phyloP scores from a whole-genome alignment of 2,329 filamentous ascomycete genomes.

The Hymenoscyphus fraxineus region DNA sequence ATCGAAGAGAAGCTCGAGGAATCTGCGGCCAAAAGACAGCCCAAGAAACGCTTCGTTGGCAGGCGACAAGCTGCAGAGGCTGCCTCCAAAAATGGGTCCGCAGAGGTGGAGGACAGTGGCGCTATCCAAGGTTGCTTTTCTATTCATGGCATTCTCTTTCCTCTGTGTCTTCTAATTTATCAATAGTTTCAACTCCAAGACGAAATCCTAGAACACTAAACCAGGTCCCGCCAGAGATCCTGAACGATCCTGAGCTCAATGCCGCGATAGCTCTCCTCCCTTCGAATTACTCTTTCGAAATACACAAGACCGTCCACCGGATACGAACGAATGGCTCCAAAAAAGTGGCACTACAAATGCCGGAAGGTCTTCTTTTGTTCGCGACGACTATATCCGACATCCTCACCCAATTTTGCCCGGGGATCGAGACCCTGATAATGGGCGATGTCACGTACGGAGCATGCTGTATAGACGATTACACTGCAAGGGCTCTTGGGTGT shows the following conservation, averaged over 20 bases:
- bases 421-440: slow-evolving; percentile 93
- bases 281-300: slow-evolving; percentile 96
- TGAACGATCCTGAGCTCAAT: slow-evolving; percentile 80
- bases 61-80: slow-evolving; percentile 67
- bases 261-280: slow-evolving; percentile 83
- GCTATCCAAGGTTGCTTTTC: slow-evolving; percentile 60
- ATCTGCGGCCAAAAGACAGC: slow-evolving; percentile 56
- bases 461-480: slow-evolving; percentile 98
- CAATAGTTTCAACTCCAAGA: slow-evolving; percentile 64
- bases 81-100: slow-evolving; percentile 37
- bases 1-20: slow-evolving; percentile 55
- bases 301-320: slow-evolving; percentile 95
- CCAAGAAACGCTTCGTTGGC: slow-evolving; percentile 90
- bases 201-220: slow-evolving; percentile 79
- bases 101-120: slow-evolving; percentile 52
- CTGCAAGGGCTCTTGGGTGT: slow-evolving; percentile 86
- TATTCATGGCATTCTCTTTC: not conserved
- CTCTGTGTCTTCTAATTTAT: slow-evolving; percentile 6
- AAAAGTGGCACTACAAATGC: slow-evolving; percentile 92
- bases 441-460: slow-evolving; percentile 98
- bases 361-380: slow-evolving; percentile 90
- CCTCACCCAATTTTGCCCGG: slow-evolving; percentile 87
- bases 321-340: slow-evolving; percentile 77
- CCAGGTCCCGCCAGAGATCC: slow-evolving; percentile 82
- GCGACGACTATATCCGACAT: slow-evolving; percentile 98